Percentiles rank a stretch among this genome's conserved stretches.
Evolutionary conservation across 331 rosid genomes (phyloP).

Genomic region (Pyracantha coccinea): DNA sequence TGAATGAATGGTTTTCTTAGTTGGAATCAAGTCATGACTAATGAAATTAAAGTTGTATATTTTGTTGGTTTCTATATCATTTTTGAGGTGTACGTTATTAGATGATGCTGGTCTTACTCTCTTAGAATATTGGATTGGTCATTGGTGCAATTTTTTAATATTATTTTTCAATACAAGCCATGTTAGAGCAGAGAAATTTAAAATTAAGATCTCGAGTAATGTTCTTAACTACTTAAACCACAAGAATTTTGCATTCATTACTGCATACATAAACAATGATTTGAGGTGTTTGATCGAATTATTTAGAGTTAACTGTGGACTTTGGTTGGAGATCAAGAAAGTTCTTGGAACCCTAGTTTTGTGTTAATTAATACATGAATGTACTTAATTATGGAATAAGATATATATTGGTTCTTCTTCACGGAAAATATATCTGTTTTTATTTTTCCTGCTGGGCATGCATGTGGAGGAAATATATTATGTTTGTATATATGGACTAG

Average conservation of each 20-base stretch:
- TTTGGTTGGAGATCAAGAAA: conserved; percentile 15
- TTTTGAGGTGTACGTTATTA: not conserved
- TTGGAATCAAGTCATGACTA: not conserved
- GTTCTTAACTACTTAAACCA: not conserved
- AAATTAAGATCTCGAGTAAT: too few species aligned
- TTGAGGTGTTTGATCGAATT: not conserved
- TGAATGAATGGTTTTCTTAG: not conserved
- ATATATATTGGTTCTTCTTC: not conserved
- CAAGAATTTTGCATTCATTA: not conserved
- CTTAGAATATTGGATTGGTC: not conserved
- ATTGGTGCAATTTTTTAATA: not conserved
- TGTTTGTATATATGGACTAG: not conserved
- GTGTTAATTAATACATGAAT: not conserved
- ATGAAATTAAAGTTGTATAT: not conserved
- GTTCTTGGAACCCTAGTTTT: conserved; percentile 19
- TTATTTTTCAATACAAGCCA: not conserved
- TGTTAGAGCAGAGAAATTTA: not conserved
- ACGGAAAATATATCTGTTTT: not conserved
- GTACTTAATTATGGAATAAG: not conserved
- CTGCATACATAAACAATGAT: not conserved
- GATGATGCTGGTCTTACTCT: not conserved
- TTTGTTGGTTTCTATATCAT: not conserved
- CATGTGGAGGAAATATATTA: not conserved
- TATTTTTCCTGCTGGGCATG: not conserved
- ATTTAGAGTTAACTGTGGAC: not conserved